Evolutionary conservation across 257 asterid genomes (phyloP), one percentile per base, ranked within the genome.

Genomic region (Nicotiana sylvestris): DNA sequence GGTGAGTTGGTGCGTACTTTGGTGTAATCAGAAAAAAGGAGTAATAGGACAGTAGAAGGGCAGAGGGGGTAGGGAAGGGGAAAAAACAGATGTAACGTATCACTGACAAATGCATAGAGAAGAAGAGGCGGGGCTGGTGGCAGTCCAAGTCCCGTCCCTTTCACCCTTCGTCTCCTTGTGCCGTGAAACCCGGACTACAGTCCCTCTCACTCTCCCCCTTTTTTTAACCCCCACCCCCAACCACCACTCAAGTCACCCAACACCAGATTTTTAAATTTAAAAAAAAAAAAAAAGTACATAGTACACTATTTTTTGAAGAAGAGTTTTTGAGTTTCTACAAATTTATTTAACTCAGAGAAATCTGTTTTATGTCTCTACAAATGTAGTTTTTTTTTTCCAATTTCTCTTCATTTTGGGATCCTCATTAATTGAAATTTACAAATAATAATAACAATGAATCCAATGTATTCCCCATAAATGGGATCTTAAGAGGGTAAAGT

Each of bases 131-230:
- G 49, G 49, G 49, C 49, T 43, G 9, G 83, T 74, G 77, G 86
- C 86, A 89, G 94, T 84, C 79, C 81, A 87, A 84, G 97, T 92
- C 90, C 56, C 39, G 97, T 95, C 96, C 11, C 83, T 80, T 85
- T 93, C 98, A 83, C 16, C 37, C 79, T 87, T 93, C 95, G 97
- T 88, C 93, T 89, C 94, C 90, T 88, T 91, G 84, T 90, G 91
- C 96, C 98, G 97, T 82, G 86, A 92, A 95, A 88, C 89, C 93
- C 98, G 98, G 96, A 91, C 96, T 91, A 88, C 87, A 94, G 97
- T 87, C 97, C 87, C 92, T 86, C 86, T 85, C 39, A 32, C 51
- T 79, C 57, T 16, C 76, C 15, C 77, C 29, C 60, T 6, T n/a
- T 6, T n/a, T 72, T 6, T 46, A 0, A 12, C 29, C n/a, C 1